Base-by-base conservation (phyloP, 345 rosid genomes). In the Kernera saxatilis region DNA sequence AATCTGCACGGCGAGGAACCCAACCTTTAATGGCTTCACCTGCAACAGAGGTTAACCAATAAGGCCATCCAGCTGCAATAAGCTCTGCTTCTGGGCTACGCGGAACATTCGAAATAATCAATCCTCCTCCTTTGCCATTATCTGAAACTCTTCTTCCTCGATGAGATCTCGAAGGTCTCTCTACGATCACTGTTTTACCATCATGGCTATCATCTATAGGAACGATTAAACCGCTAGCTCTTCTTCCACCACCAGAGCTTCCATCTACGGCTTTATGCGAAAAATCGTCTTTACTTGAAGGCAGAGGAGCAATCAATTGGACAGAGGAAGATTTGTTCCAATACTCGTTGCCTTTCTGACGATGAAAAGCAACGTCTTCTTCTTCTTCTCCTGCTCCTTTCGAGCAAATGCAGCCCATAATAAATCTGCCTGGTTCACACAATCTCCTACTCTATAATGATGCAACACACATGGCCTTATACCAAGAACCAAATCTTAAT, bases 381-480 rank as follows among this genome's bases (percentile, higher is more conserved):
- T 79, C 85, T 8, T 83, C 88, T 40, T 71, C 85, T 17, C 71
- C 68, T 48, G 84, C 69, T 71, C 86, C 91, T 78, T 88, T 91
- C 3, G 97, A 93, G 85, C 89, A 88, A 68, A 93, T 71, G 80
- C 97, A 91, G 82, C 97, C 98, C 97, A 93, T 93, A 71, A 73
- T 57, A 40, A 54, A 40, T 8, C 50, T 67, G 15, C 54, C 77
- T 48, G 25, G 30, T 33, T 54, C 43, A 43, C 36, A 64, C 64
- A 19, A 55, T 64, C 12, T 46, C 57, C 44, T 70, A 44, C 15
- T 30, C 41, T 62, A 27, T 37, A 45, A 73, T 36, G 58, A 45
- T 72, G 54, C 7, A 49, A 41, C 7, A 51, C 39, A 54, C 70
- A 72, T 72, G 55, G 6, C 8, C 39, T 32, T 70, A 21, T 8